Evolutionary conservation across 345 rosid species (phyloP), one percentile per base, ranked within the genome.

Genomic region (Eucalyptus curtisii): DNA sequence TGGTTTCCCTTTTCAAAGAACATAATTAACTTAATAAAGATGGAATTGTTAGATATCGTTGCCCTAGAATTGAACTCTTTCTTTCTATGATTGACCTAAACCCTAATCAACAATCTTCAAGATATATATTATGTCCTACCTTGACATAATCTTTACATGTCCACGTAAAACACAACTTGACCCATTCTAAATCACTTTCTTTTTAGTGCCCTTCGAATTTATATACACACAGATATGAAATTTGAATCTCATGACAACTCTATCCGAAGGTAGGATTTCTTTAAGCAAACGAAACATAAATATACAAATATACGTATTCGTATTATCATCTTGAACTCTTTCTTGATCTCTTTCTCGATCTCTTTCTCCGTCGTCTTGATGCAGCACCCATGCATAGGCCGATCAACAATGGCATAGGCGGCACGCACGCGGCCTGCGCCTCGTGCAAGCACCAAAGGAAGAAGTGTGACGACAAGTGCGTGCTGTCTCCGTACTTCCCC

Each of bases 381-480:
- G 44, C 52, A 48, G 85, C 88, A 76, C 15, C 84, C 84, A 93
- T 92, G 95, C 93, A 89, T 49, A 90, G 91, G 85, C 85, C 47
- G 31, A 89, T 16, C 80, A 89, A 47, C 71, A 44, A 45, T 22
- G 88, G 80, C 19, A 24, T 76, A 27, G 50, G 79, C 20, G 82
- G 89, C 31, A 84, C 79, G 17, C 96, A 93, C 47, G 89, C 91
- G 4, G 95, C 95, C 3, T 95, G 97, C 47, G 96, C 97, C 20
- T 90, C 97, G 11, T 95, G 97, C 93, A 95, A 95, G 91, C 96
- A 95, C 50, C 95, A 93, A 10, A 89, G 96, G 90, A 95, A 93
- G 88, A 94, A 89, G 86, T 95, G 97, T 59, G 92, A 86, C 3
- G 92, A 90, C n/a, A 92, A 90, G 4, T 95, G 97, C 87, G 48